Base-by-base conservation (phyloP, 352 stramenopile genomes). In the Globisporangium nunn region DNA sequence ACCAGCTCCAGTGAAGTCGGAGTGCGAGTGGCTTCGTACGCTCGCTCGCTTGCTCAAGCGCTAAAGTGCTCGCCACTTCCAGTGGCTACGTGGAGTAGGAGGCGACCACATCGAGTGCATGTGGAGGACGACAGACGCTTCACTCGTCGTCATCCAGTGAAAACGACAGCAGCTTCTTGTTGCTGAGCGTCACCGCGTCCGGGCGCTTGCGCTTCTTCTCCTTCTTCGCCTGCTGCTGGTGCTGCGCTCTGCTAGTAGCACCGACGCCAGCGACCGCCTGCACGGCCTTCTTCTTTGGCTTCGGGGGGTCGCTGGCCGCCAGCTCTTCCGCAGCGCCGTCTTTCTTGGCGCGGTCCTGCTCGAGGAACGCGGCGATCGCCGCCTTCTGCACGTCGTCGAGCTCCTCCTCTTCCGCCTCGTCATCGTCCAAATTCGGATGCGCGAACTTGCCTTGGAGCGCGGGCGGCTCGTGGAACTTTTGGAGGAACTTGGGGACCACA, bases 401-500 rank as follows among this genome's bases (percentile, higher is more conserved):
- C 39, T 81, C 77, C 52, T 79, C 77, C 15, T 80, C 75, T 8
- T 87, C 78, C 23, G 80, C 77, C 30, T 79, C 79, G 29, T 79
- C 79, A 4, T 68, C 68, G 0, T 63, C 60, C 7, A 63, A 56
- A 40, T 73, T 74, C 2, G 74, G 64, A 31, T 79, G 56, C 14
- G 68, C 70, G 48, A 93, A 91, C 59, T 90, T 93, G 54, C 81
- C 78, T 40, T 85, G 66, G 43, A 93, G 82, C 28, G 69, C 70
- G 28, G 74, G 75, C 39, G 72, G 67, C 33, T 77, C 68, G 56
- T 91, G 78, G 58, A 77, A 93, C 46, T 89, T 83, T 45, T 84
- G 84, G 49, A 93, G 62, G 56, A 93, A 93, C 59, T 90, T 91
- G 40, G 84, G 84, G 53, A 93, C 87, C 58, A 91, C 80, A 5